phyloP scores from a whole-genome alignment of 2,329 filamentous ascomycete species.

The Monilinia laxa region DNA sequence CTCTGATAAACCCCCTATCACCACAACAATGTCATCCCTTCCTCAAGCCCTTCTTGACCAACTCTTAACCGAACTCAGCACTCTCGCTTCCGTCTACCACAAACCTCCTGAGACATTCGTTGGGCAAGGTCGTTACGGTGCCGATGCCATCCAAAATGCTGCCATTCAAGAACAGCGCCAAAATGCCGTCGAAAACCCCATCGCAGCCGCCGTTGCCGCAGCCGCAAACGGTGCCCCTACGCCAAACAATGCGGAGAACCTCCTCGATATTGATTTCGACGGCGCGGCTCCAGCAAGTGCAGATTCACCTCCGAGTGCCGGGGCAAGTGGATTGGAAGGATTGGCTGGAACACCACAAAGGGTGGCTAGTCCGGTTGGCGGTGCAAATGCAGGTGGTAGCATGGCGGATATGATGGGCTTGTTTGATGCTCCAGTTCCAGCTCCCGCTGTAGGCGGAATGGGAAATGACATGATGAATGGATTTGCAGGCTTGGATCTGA shows the following conservation, averaged over 20 bases:
- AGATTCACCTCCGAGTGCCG: slow-evolving; percentile 58
- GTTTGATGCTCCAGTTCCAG: slow-evolving; percentile 49
- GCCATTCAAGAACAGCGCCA: slow-evolving; percentile 96
- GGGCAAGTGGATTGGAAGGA: slow-evolving; percentile 52
- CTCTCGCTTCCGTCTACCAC: slow-evolving; percentile 95
- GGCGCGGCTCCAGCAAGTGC: slow-evolving; percentile 87
- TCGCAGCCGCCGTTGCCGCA: slow-evolving; percentile 78
- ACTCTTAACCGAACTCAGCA: slow-evolving; percentile 88
- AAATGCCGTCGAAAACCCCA: slow-evolving; percentile 89
- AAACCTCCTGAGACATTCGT: slow-evolving; percentile 98
- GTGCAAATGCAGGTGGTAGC: slow-evolving; percentile 49
- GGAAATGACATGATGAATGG: slow-evolving; percentile 62
- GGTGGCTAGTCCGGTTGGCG: slow-evolving; percentile 59
- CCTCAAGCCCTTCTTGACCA: slow-evolving; percentile 82
- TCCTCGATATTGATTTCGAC: slow-evolving; percentile 95
- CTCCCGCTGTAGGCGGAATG: slow-evolving; percentile 33
- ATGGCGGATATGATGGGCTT: slow-evolving; percentile 81
- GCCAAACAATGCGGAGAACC: slow-evolving; percentile 85
- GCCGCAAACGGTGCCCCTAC: slow-evolving; percentile 55
- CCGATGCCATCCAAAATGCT: slow-evolving; percentile 89
- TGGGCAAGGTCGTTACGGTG: slow-evolving; percentile 89
- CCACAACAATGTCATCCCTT: slow-evolving; percentile 88
- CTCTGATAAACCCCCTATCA: slow-evolving; percentile 90
- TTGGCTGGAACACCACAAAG: slow-evolving; percentile 66
- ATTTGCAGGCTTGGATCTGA: slow-evolving; percentile 78